Percentiles rank a stretch among this genome's conserved stretches.
Conservation (phyloP, 306 rosid genomes). For the Cucurbita argyrosperma region DNA sequence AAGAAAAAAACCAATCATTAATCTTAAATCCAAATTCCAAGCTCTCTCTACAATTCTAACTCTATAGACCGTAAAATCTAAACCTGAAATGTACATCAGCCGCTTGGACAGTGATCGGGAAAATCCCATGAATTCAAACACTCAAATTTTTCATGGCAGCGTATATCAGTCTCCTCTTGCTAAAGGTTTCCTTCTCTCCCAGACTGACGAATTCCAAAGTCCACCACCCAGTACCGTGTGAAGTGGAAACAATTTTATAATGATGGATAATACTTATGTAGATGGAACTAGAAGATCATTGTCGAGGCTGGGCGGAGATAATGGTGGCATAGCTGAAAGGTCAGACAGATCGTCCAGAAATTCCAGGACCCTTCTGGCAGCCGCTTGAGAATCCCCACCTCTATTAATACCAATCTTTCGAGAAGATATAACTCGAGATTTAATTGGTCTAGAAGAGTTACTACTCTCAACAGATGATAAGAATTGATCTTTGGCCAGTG, state of each 20-base stretch:
- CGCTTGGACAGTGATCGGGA: constrained; percentile 82
- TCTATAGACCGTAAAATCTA: constrained; percentile 39
- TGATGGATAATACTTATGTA: neutral
- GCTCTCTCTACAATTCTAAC: constrained; percentile 26
- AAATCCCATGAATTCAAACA: constrained; percentile 25
- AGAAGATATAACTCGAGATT: constrained; percentile 28
- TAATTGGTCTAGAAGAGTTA: constrained; percentile 40
- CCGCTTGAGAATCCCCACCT: constrained; percentile 35
- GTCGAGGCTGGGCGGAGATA: constrained; percentile 51
- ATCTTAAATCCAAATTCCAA: constrained; percentile 25
- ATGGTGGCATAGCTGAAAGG: constrained; percentile 60
- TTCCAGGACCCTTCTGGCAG: constrained; percentile 58
- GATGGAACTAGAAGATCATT: constrained; percentile 16
- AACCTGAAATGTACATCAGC: constrained; percentile 60
- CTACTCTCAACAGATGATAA: constrained; percentile 55
- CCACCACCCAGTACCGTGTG: constrained; percentile 17
- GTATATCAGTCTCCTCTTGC: constrained; percentile 18
- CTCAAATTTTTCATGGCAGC: constrained; percentile 13
- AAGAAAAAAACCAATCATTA: constrained; percentile 15
- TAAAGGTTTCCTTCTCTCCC: neutral
- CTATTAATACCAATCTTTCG: constrained; percentile 50
- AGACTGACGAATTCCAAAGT: constrained; percentile 11
- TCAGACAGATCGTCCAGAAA: constrained; percentile 19
- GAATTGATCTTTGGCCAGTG: constrained; percentile 44
- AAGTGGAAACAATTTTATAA: neutral